These are phyloP conservation scores for Phyllachora maydis DNA, from an alignment of 2,329 filamentous ascomycete genomes.

Conservation along the genomic window DNA sequence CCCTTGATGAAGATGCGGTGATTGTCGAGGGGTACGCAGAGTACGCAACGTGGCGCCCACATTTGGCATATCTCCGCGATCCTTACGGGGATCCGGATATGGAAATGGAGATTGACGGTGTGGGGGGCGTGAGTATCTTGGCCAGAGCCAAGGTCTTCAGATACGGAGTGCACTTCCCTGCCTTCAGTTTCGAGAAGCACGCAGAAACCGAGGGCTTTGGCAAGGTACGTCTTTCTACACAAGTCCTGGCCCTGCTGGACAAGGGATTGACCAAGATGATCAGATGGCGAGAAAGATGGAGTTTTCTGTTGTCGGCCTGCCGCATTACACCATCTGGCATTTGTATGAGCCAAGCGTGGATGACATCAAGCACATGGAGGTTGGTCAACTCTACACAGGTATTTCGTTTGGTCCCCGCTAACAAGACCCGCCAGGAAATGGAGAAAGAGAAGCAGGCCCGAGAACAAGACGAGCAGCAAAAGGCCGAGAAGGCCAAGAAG, in stretches of 20 bases:
- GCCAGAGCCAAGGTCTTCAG: constrained; percentile 93
- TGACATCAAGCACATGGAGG: constrained; percentile 91
- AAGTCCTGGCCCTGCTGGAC: constrained; percentile 1
- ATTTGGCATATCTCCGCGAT: constrained; percentile 89
- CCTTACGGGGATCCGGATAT: constrained; percentile 96
- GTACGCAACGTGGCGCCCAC: constrained; percentile 94
- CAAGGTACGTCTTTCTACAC: constrained; percentile 42
- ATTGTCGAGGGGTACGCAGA: constrained; percentile 98
- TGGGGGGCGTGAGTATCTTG: constrained; percentile 91
- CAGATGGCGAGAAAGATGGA: constrained; percentile 96
- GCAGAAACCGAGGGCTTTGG: constrained; percentile 97
- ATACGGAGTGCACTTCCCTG: constrained; percentile 88
- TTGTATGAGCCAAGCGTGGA: constrained; percentile 97
- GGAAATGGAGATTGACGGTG: constrained; percentile 98
- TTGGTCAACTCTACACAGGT: too few species aligned
- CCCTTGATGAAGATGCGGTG: constrained; percentile 89
- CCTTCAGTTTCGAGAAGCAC: constrained; percentile 96
- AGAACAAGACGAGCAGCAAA: constrained; percentile 61
- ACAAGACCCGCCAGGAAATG: constrained; percentile 47
- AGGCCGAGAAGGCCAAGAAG: constrained; percentile 52
- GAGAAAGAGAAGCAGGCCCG: constrained; percentile 63
- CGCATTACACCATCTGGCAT: constrained; percentile 99
- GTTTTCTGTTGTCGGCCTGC: constrained; percentile 84
- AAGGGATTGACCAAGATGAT: too few species aligned
- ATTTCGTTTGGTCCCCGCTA: too few species aligned